Evolutionary conservation across 208 protist species (phyloP).

Genomic region (Crithidia thermophila): DNA sequence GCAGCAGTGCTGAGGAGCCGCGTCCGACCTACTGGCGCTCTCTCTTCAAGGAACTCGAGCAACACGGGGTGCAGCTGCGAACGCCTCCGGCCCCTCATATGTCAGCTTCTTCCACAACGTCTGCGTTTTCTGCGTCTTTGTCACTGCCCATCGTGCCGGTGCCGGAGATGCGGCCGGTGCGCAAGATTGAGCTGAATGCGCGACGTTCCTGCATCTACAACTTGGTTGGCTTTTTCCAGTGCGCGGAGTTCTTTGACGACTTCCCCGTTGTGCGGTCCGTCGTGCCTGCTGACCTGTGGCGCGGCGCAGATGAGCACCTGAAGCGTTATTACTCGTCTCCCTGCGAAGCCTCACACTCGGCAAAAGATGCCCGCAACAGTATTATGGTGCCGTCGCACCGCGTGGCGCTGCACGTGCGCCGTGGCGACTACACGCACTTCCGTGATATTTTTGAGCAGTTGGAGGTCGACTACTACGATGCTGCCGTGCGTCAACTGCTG

Average conservation of each 20-base stretch:
- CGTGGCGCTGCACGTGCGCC: constrained; percentile 76
- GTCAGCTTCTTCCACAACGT: too few relatives aligned
- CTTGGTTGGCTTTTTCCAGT: constrained; percentile 89
- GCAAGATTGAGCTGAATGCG: constrained; percentile 21
- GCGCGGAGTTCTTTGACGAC: constrained; percentile 68
- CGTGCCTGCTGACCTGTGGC: constrained; percentile 37
- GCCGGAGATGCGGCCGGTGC: constrained; percentile 62
- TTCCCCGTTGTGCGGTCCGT: constrained; percentile 37
- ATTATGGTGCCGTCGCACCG: too few relatives aligned
- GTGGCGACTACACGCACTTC: constrained; percentile 79
- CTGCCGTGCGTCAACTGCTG: constrained; percentile 66
- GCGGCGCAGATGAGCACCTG: constrained; percentile 37
- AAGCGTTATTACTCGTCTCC: constrained; percentile 44
- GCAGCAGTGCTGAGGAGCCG: constrained; percentile 73
- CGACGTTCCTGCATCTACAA: constrained; percentile 47
- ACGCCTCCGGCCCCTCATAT: background rate
- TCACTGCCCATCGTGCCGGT: constrained; percentile 39
- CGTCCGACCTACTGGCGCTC: constrained; percentile 83
- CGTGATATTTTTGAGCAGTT: constrained; percentile 75
- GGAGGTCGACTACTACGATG: constrained; percentile 69
- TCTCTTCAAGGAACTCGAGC: constrained; percentile 50
- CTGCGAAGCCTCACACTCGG: too few relatives aligned
- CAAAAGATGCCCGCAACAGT: too few relatives aligned
- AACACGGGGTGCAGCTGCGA: constrained; percentile 35
- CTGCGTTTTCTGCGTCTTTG: background rate